Conservation (phyloP, 495 filamentous ascomycete species). For the Ascobolus immersus region DNA sequence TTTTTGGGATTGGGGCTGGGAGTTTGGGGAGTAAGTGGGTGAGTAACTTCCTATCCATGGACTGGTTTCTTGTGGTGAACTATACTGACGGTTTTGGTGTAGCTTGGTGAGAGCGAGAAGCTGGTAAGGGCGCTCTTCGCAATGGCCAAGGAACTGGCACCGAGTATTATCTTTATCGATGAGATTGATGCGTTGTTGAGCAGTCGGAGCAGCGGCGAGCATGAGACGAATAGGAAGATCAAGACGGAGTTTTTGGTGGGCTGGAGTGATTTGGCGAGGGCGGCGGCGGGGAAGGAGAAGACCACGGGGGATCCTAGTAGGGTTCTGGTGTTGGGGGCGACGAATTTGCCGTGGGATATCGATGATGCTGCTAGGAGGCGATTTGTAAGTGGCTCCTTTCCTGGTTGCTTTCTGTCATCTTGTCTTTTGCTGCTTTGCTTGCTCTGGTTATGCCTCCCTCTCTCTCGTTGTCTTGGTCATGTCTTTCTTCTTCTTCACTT, state of each 20-base stretch:
- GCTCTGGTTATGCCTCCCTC: no score
- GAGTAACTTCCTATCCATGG: conserved; percentile 1
- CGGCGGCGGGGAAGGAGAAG: conserved; percentile 62
- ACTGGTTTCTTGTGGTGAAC: conserved; percentile 1
- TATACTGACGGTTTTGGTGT: background rate
- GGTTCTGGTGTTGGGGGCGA: conserved; percentile 83
- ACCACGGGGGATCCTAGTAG: conserved; percentile 61
- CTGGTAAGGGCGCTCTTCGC: conserved; percentile 81
- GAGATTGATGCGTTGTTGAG: conserved; percentile 93
- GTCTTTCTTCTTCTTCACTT: no score
- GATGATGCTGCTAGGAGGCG: conserved; percentile 80
- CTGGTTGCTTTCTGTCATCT: no score
- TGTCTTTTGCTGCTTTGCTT: no score
- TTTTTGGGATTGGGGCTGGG: conserved; percentile 89
- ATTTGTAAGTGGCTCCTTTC: no score
- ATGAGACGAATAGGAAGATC: conserved; percentile 78
- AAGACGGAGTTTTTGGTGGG: conserved; percentile 98
- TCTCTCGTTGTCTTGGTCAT: no score
- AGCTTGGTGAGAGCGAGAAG: conserved; percentile 83
- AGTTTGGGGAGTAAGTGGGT: conserved; percentile 78
- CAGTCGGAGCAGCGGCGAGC: conserved; percentile 57
- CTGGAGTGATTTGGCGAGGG: conserved; percentile 80
- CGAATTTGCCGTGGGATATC: conserved; percentile 59
- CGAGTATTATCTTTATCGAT: conserved; percentile 95
- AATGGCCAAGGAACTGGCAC: conserved; percentile 69